Evolutionary conservation across 305 asterid genomes (phyloP), one percentile per base, ranked within the genome.

Genomic region (Rubia balearica): DNA sequence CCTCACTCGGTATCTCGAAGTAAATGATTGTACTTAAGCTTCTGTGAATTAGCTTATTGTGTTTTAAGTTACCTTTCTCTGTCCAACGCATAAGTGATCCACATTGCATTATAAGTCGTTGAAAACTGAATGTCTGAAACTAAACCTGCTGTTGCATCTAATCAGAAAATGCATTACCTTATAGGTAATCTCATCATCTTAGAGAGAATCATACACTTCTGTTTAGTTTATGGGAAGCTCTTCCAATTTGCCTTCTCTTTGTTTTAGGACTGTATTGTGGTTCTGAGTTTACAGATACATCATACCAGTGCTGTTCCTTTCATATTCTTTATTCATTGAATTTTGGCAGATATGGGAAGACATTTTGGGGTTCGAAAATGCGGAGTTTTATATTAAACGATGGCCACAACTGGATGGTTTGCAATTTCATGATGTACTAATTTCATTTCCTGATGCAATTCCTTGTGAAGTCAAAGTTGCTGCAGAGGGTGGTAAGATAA

Each of bases 291-390:
- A 30, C 33, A 30, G 33, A 30, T 30, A 30, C 33, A 3, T 30
- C 33, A 68, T 17, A 36, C 24, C 5, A 49, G 41, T 60, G 24
- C 10, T 49, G 64, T 68, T 72, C 14, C 71, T 75, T 75, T 24
- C 41, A 51, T 51, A 53, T 71, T 56, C 21, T 72, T 42, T 62
- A 22, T 12, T 69, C 19, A 24, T 73, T 65, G 59, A 76, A 46
- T 71, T 73, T 71, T 79, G 74, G 81, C 90, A 93, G 98, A 93
- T 93, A 82, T 93, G 98, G 98, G 98, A 93, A 81, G 97, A 93
- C 83, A 93, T 93, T 76, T 78, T 93, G 85, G 98, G 98, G 76
- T 93, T 93, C 57, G 98, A 93, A 83, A 93, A 93, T 84, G 98
- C 98, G 1, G 98, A 93, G 70, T 93, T 93, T 72, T 93, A 93